These are phyloP conservation scores for Trypanosoma brucei DNA, from an alignment of 208 protist species.

Conservation along the genomic window DNA sequence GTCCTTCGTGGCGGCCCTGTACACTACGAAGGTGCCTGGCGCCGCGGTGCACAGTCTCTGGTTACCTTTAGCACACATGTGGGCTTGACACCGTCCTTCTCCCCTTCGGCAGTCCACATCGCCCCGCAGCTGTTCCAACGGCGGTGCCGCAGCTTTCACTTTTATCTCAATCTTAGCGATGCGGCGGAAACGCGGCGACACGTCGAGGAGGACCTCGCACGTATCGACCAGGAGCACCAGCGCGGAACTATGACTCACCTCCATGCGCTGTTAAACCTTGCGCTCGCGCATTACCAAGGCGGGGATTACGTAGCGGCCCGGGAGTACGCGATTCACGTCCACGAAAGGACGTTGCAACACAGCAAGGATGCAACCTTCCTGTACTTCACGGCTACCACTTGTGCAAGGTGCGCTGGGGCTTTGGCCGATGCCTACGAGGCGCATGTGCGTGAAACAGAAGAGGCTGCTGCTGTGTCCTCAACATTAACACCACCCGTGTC, in stretches of 20 bases:
- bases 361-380: conserved; percentile 50
- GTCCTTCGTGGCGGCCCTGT: no score
- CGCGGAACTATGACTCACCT: conserved; percentile 53
- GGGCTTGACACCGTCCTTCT: conserved; percentile 1
- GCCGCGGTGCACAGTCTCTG: no score
- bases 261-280: conserved; percentile 67
- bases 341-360: conserved; percentile 40
- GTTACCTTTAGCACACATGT: neutral
- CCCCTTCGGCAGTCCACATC: neutral
- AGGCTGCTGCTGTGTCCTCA: conserved; percentile 22
- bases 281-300: conserved; percentile 60
- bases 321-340: conserved; percentile 48
- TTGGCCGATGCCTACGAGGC: conserved; percentile 59
- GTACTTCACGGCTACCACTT: conserved; percentile 74
- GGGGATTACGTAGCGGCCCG: conserved; percentile 56
- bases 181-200: conserved; percentile 62
- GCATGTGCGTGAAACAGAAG: conserved; percentile 36
- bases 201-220: conserved; percentile 50
- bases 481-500: conserved; percentile 45
- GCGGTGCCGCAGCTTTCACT: conserved; percentile 51
- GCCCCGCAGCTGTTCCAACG: neutral
- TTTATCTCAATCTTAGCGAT: conserved; percentile 79
- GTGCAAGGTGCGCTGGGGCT: conserved; percentile 31
- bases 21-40: no score
- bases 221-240: conserved; percentile 43